A percentile compares a stretch with the other conserved stretches of the same genome.
These are phyloP conservation scores for Cyclostephanos tholiformis DNA, from an alignment of 108 stramenopile species.

Conservation along the genomic window DNA sequence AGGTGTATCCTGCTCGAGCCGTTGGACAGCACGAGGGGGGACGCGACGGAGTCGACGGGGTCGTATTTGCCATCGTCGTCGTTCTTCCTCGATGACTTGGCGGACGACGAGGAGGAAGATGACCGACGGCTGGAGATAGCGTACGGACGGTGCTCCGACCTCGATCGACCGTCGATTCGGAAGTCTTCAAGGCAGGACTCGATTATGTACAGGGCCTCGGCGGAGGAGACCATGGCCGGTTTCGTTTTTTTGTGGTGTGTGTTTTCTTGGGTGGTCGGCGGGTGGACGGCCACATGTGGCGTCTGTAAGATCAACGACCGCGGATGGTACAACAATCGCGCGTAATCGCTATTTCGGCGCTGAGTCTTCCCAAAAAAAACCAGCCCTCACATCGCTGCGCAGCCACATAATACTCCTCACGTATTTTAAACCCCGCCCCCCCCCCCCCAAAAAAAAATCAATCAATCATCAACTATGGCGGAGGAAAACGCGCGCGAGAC, in stretches of 20 bases:
- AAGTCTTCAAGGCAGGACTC: constrained; percentile 68
- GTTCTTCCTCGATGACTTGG: not conserved
- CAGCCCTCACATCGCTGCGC: no score
- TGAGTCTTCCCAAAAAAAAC: no score
- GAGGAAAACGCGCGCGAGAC: constrained; percentile 30
- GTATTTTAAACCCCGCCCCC: not conserved
- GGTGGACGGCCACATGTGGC: no score
- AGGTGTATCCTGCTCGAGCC: constrained; percentile 72
- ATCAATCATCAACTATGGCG: constrained; percentile 1
- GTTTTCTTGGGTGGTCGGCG: no score
- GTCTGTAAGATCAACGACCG: no score
- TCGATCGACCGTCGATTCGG: constrained; percentile 64
- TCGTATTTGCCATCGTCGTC: constrained; percentile 31
- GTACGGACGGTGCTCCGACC: not conserved
- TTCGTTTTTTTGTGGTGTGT: no score
- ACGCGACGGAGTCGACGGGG: no score
- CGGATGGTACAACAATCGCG: no score
- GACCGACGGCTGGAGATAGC: no score
- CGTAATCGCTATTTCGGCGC: no score
- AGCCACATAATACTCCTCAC: not conserved
- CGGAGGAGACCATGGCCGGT: constrained; percentile 58
- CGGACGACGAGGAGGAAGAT: no score
- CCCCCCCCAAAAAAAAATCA: not conserved
- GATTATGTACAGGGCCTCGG: constrained; percentile 70
- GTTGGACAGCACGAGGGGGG: constrained; percentile 51